These are phyloP conservation scores for Aspergillus hiratsukae DNA, from an alignment of 2,329 filamentous ascomycete species.

Conservation along the genomic window DNA sequence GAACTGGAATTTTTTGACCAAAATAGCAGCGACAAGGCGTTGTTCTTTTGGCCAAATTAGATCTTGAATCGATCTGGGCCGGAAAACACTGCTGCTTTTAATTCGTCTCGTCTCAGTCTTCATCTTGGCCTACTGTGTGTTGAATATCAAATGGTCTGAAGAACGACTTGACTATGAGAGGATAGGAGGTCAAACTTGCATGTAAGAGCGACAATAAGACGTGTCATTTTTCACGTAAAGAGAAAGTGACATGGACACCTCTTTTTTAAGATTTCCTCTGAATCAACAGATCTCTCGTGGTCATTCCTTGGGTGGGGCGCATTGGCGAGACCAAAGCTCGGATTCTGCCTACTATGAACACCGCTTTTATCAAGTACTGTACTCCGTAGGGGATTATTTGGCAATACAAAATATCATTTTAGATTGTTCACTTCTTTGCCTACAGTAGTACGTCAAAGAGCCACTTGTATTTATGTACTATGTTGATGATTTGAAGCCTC, in stretches of 20 bases:
- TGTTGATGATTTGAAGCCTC: neutral
- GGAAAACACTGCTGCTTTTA: neutral
- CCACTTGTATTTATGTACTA: neutral
- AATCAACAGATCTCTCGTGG: neutral
- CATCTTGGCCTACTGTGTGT: neutral
- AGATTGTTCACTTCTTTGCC: neutral
- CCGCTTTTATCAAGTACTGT: neutral
- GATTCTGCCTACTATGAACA: neutral
- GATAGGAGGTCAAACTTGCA: neutral
- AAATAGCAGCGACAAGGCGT: neutral
- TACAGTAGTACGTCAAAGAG: neutral
- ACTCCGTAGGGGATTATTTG: neutral
- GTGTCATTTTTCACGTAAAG: neutral
- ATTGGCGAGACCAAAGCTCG: neutral
- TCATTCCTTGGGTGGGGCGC: neutral
- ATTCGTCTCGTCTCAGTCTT: neutral
- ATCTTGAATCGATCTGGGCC: neutral
- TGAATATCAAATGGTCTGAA: neutral
- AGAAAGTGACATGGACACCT: neutral
- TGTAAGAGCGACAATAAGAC: neutral
- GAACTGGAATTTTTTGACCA: neutral
- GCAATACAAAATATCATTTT: neutral
- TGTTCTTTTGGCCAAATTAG: neutral
- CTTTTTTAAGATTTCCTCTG: neutral
- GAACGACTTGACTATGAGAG: neutral